Evolutionary conservation across 1,284 basidiomycete species (phyloP), one percentile per base, ranked within the genome.

Genomic region (Hymenochaete sp.): DNA sequence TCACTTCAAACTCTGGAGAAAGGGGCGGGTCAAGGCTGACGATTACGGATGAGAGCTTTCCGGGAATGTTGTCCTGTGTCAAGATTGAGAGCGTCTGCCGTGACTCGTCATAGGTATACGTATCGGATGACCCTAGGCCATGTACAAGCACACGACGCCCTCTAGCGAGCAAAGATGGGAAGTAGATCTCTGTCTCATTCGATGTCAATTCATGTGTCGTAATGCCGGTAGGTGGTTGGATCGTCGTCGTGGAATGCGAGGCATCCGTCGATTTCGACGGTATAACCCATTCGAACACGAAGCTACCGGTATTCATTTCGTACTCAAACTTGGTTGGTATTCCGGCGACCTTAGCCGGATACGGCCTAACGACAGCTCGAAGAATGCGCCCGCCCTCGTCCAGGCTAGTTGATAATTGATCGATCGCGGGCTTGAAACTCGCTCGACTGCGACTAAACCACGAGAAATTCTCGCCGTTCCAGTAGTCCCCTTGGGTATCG

Each of bases 401-500:
- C 18, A 92, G 68, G 18, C 72, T 72, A 10, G 71, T 66, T 3
- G 77, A 70, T 8, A 66, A 66, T 55, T 86, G 80, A 70, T 72
- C 0, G 67, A 56, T 1, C 75, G 73, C 9, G 22, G 22, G 36
- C 38, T 42, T 37, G 13, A n/a, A 10, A 49, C 10, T 61, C 0
- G 74, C 75, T 6, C 81, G 75, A 38, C 64, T 64, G 35, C 72
- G 66, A 51, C 84, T 86, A 69, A 89, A 95, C 83, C 89, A 95
- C 3, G 89, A 91, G 61, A 96, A 95, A 64, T 92, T 93, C 63
- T 98, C 93, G 37, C 84, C 88, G 59, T 96, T 97, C 95, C 95
- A 98, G 51, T 81, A 71, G 60, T 98, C 93, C 10, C 95, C 96
- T 18, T 66, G 59, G 16, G 64, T 59, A 55, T 95, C 89, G 31